These are phyloP conservation scores for bread wheat (Triticum aestivum) DNA, from an alignment of 176 grass and related monocot genomes.

Conservation along the genomic window IWGSC_CS_RefSeq_v2.1 NC_057807.1:693138912-693139411, in stretches of 20 bases:
- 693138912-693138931: not conserved
- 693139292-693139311: not conserved
- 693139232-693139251: not conserved
- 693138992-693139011: not conserved
- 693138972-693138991: constrained; percentile 50
- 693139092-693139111: not conserved
- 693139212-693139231: not conserved
- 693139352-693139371: too few relatives aligned
- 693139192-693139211: not conserved
- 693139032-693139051: not conserved
- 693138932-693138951: not conserved
- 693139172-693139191: too few relatives aligned
- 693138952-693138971: constrained; percentile 57
- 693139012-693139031: constrained; percentile 22
- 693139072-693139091: not conserved
- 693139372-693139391: too few relatives aligned
- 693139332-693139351: too few relatives aligned
- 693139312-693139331: not conserved
- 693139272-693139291: not conserved
- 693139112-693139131: not conserved
- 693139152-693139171: not conserved
- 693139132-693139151: not conserved
- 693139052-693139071: not conserved
- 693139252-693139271: not conserved
- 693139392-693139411: too few relatives aligned